Evolutionary conservation across 1,284 basidiomycete species (phyloP).

Genomic region (Sporisorium exsertum): DNA sequence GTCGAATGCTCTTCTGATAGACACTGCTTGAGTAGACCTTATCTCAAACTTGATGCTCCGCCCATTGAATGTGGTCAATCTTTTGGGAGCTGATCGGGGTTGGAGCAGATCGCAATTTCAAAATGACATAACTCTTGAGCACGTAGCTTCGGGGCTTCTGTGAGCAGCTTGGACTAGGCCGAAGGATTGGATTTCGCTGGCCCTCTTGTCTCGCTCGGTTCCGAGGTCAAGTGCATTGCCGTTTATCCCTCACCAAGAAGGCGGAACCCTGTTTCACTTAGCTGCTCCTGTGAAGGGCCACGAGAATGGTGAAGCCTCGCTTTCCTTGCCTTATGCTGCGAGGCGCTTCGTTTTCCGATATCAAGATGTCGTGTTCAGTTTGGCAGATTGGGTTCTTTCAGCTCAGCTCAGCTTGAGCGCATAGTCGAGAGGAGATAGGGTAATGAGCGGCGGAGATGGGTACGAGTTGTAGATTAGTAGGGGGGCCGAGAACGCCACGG

Average conservation of each 20-base stretch:
- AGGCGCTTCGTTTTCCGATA: neutral
- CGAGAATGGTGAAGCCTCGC: no score
- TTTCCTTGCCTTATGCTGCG: neutral
- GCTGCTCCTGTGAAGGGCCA: no score
- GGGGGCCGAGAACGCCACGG: no score
- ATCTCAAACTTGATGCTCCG: neutral
- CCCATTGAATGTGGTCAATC: neutral
- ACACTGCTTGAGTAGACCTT: neutral
- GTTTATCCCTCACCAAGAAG: neutral
- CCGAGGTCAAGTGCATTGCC: conserved; percentile 1
- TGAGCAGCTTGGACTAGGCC: neutral
- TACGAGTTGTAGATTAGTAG: neutral
- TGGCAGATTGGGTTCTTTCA: neutral
- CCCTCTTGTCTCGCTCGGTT: neutral
- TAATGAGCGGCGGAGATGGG: neutral
- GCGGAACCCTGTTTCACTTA: neutral
- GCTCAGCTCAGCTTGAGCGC: neutral
- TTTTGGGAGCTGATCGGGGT: neutral
- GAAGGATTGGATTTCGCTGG: no score
- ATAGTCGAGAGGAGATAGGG: neutral
- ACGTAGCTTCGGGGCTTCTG: neutral
- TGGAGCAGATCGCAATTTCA: neutral
- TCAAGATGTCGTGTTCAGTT: neutral
- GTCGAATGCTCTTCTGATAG: neutral
- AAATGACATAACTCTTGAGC: neutral